Conservation (phyloP, 2,329 filamentous ascomycete species). For the Stachybotrys elegans region DNA sequence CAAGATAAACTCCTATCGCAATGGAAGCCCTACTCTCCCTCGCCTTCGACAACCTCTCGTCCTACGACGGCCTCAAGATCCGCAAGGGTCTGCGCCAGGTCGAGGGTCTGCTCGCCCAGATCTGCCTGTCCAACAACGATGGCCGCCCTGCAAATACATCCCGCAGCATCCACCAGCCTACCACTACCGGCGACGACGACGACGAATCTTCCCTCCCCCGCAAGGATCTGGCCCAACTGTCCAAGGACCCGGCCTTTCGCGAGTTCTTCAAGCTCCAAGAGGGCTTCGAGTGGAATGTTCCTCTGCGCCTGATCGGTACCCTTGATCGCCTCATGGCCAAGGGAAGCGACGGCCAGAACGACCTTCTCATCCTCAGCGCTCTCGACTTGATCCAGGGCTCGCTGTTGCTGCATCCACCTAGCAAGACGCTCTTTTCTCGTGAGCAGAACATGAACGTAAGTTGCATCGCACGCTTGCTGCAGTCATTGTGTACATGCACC, state of each 20-base stretch:
- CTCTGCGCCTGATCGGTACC: conserved; percentile 76
- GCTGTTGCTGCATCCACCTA: conserved; percentile 84
- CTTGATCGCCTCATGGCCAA: conserved; percentile 83
- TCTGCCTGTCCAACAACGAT: conserved; percentile 64
- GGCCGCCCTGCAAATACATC: conserved; percentile 13
- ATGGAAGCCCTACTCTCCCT: conserved; percentile 93
- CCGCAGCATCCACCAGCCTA: no score
- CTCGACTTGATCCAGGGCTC: conserved; percentile 86
- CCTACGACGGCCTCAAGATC: conserved; percentile 83
- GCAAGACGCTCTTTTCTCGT: conserved; percentile 77
- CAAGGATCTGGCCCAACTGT: conserved; percentile 65
- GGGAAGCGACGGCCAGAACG: conserved; percentile 75
- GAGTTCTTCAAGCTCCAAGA: conserved; percentile 97
- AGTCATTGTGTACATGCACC: no score
- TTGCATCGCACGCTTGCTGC: conserved; percentile 8
- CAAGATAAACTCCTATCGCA: no score
- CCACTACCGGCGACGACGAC: conserved; percentile 30
- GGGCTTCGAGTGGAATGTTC: conserved; percentile 96
- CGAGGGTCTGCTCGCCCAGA: conserved; percentile 88
- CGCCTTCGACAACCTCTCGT: conserved; percentile 94
- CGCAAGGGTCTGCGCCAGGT: conserved; percentile 92
- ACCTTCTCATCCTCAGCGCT: conserved; percentile 81
- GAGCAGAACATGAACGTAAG: conserved; percentile 91
- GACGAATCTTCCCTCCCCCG: conserved; percentile 36
- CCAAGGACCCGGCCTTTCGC: conserved; percentile 80